These are phyloP conservation scores for Schwanniomyces sp. DNA, from an alignment of 805 yeast genomes.

Conservation along the genomic window DNA sequence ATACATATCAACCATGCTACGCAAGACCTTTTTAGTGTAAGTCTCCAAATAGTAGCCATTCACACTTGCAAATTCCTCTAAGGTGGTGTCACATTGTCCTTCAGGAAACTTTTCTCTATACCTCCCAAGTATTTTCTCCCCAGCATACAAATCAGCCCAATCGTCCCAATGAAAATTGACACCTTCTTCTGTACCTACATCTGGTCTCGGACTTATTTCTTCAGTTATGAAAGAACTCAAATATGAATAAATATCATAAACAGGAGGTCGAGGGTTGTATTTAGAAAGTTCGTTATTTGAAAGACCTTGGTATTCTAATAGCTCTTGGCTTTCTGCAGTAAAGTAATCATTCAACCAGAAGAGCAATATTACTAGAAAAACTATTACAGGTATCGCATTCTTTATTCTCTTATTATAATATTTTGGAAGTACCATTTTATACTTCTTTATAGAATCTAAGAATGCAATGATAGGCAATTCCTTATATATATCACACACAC, in stretches of 20 bases:
- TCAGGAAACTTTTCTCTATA: constrained; percentile 14
- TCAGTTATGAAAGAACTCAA: constrained; percentile 7
- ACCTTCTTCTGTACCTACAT: constrained; percentile 8
- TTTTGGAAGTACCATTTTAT: constrained; percentile 12
- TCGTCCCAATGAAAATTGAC: constrained; percentile 43
- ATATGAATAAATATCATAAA: constrained; percentile 7
- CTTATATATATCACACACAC: background rate
- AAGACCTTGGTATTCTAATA: constrained; percentile 21
- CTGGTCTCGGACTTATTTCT: background rate
- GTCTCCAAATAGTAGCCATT: constrained; percentile 35
- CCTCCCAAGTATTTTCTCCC: constrained; percentile 14
- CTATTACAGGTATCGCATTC: constrained; percentile 9
- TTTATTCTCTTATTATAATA: constrained; percentile 18
- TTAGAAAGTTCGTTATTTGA: constrained; percentile 18
- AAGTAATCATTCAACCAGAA: constrained; percentile 10
- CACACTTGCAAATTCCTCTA: constrained; percentile 22
- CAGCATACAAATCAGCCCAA: constrained; percentile 33
- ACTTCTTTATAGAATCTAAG: background rate
- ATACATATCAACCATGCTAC: constrained; percentile 35
- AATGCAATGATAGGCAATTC: background rate
- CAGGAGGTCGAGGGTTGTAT: constrained; percentile 25
- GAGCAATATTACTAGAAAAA: constrained; percentile 8
- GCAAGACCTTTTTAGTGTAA: constrained; percentile 27
- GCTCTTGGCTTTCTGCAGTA: constrained; percentile 17
- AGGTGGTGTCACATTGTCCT: constrained; percentile 23